phyloP scores from a whole-genome alignment of 441 rosid genomes.

The Erodium moschatum region DNA sequence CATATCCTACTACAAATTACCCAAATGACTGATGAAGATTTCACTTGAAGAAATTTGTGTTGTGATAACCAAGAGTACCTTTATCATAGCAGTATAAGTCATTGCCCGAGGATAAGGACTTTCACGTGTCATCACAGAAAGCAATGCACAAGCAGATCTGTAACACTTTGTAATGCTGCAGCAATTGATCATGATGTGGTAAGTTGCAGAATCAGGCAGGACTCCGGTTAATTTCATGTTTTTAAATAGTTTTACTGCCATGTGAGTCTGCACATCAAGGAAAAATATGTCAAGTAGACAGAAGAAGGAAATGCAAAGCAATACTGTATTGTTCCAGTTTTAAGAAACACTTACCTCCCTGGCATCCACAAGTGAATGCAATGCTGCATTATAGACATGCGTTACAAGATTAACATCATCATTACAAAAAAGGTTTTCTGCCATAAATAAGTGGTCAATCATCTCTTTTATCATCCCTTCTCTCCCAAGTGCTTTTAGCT shows the following conservation, averaged over 20 bases:
- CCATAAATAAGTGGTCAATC: conserved; percentile 39
- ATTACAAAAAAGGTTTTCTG: conserved; percentile 38
- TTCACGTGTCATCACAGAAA: conserved; percentile 75
- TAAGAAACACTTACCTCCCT: conserved; percentile 43
- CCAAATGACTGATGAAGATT: conserved; percentile 1
- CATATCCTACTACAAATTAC: not conserved
- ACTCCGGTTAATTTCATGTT: conserved; percentile 43
- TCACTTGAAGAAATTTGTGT: not conserved
- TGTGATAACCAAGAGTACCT: conserved; percentile 32
- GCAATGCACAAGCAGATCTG: conserved; percentile 48
- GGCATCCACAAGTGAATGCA: conserved; percentile 59
- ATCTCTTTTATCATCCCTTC: conserved; percentile 70
- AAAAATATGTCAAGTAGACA: conserved; percentile 9
- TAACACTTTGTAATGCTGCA: conserved; percentile 41
- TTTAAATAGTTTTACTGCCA: conserved; percentile 51
- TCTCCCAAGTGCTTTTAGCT: conserved; percentile 71
- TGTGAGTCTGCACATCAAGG: conserved; percentile 37
- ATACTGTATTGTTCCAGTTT: conserved; percentile 10
- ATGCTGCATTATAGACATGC: conserved; percentile 48
- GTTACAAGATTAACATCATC: conserved; percentile 33
- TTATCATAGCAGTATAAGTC: conserved; percentile 52
- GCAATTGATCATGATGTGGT: conserved; percentile 64
- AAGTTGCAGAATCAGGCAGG: conserved; percentile 45
- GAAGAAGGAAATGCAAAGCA: conserved; percentile 11
- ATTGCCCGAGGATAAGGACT: conserved; percentile 42